phyloP scores from a whole-genome alignment of 164 flowering plant genomes.

The Paratinospora sagittata region DNA sequence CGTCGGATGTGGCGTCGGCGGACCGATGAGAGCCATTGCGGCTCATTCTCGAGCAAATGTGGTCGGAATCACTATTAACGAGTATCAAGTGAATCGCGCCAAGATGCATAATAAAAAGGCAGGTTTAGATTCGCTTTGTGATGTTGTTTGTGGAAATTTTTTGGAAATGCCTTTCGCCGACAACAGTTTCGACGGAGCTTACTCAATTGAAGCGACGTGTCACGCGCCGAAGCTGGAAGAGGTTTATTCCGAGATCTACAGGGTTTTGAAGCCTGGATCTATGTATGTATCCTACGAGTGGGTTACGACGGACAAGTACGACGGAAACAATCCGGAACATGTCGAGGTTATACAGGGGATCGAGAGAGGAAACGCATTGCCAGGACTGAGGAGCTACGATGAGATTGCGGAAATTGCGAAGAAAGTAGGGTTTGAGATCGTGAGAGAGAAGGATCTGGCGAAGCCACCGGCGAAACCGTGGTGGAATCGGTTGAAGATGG shows the following conservation, averaged over 20 bases:
- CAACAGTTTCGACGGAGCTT: slow-evolving; percentile 74
- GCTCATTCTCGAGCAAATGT: slow-evolving; percentile 65
- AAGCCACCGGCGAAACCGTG: slow-evolving; percentile 73
- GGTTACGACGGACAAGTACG: slow-evolving; percentile 72
- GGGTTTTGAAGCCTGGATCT: slow-evolving; percentile 85
- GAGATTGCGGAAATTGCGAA: slow-evolving; percentile 61
- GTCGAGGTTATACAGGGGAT: slow-evolving; percentile 79
- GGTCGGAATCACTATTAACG: slow-evolving; percentile 90
- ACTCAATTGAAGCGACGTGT: slow-evolving; percentile 92
- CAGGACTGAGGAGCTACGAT: slow-evolving; percentile 59
- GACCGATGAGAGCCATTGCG: slow-evolving; percentile 93
- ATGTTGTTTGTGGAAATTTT: slow-evolving; percentile 86
- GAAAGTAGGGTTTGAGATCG: slow-evolving; percentile 83
- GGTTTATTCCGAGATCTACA: slow-evolving; percentile 73
- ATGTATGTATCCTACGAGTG: slow-evolving; percentile 83
- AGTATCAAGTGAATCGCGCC: slow-evolving; percentile 86
- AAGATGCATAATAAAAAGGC: slow-evolving; percentile 72
- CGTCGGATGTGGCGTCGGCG: slow-evolving; percentile 96
- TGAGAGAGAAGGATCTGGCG: slow-evolving; percentile 78
- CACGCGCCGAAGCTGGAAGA: slow-evolving; percentile 91
- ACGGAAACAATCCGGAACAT: slow-evolving; percentile 49
- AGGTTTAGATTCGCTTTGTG: slow-evolving; percentile 65
- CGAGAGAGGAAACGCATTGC: slow-evolving; percentile 85
- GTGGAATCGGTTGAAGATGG: slow-evolving; percentile 93
- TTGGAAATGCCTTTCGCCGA: slow-evolving; percentile 75